These are phyloP conservation scores for Venturia asperata DNA, from an alignment of 2,329 filamentous ascomycete genomes.

Conservation along the genomic window DNA sequence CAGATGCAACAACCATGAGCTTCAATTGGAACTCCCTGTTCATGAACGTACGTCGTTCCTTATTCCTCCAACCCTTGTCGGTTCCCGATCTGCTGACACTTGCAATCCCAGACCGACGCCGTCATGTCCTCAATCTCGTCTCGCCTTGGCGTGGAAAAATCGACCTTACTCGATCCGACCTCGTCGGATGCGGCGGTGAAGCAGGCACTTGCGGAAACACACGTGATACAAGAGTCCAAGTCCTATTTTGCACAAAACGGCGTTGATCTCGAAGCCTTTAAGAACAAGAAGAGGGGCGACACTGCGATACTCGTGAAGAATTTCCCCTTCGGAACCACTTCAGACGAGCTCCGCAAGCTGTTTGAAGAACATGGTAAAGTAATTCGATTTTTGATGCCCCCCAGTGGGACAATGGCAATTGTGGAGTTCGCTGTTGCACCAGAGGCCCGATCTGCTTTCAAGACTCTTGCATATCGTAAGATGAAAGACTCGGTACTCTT, in stretches of 20 bases:
- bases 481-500: slow-evolving; percentile 88
- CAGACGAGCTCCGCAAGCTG: slow-evolving; percentile 69
- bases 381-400: slow-evolving; percentile 79
- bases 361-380: slow-evolving; percentile 84
- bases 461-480: slow-evolving; percentile 77
- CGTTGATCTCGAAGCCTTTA: slow-evolving; percentile 88
- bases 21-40: slow-evolving; percentile 99
- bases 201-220: slow-evolving; percentile 93
- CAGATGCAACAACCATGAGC: slow-evolving; percentile 65
- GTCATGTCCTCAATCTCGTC: slow-evolving; percentile 85
- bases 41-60: slow-evolving; percentile 62
- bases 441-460: slow-evolving; percentile 77
- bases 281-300: slow-evolving; percentile 75
- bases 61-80: slow-evolving; percentile 23
- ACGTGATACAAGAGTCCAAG: slow-evolving; percentile 94
- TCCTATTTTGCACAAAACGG: slow-evolving; percentile 81
- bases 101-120: slow-evolving; percentile 53
- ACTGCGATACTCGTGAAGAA: slow-evolving; percentile 89
- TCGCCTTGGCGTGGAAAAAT: slow-evolving; percentile 81
- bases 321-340: slow-evolving; percentile 74
- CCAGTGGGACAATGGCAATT: slow-evolving; percentile 87
- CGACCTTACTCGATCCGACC: slow-evolving; percentile 89
- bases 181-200: slow-evolving; percentile 91
- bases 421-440: slow-evolving; percentile 75
- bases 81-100: slow-evolving; percentile 26